Percentiles rank a stretch among this genome's conserved stretches.
Conservation (phyloP, 805 yeast species). For the Debaryomyces tyrocola region DNA sequence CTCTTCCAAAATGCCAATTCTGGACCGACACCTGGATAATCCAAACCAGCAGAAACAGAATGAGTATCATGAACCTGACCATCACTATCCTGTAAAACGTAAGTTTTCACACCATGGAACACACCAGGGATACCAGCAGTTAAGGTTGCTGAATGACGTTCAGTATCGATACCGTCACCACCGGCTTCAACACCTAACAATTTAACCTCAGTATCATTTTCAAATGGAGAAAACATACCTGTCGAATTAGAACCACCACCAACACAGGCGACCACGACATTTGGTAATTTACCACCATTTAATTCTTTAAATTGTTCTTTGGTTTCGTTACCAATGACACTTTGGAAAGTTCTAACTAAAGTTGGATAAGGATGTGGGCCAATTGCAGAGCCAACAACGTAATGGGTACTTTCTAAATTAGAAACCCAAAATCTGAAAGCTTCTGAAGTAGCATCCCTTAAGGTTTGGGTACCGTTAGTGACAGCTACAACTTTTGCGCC, state of each 20-base stretch:
- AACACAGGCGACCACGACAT: constrained; percentile 96
- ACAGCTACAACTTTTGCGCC: constrained; percentile 97
- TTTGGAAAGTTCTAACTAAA: constrained; percentile 96
- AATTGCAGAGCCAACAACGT: constrained; percentile 96
- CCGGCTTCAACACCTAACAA: constrained; percentile 97
- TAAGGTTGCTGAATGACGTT: constrained; percentile 90
- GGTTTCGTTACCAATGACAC: constrained; percentile 93
- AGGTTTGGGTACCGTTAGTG: constrained; percentile 89
- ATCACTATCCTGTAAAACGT: constrained; percentile 83
- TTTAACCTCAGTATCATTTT: constrained; percentile 72
- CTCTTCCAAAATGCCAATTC: constrained; percentile 95
- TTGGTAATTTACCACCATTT: constrained; percentile 83
- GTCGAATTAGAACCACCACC: constrained; percentile 99
- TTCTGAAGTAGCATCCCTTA: constrained; percentile 97
- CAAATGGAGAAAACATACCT: constrained; percentile 95
- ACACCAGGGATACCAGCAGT: constrained; percentile 97
- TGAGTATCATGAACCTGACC: constrained; percentile 98
- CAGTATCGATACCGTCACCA: constrained; percentile 92
- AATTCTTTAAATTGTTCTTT: constrained; percentile 82
- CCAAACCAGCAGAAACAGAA: constrained; percentile 97
- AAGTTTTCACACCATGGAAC: constrained; percentile 96
- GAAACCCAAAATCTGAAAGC: constrained; percentile 97
- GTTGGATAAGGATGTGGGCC: constrained; percentile 99
- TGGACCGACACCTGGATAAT: constrained; percentile 99
- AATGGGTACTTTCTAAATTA: constrained; percentile 81